These are phyloP conservation scores for Vickermania spadyakhi DNA, from an alignment of 208 protist genomes.

Conservation along the genomic window DNA sequence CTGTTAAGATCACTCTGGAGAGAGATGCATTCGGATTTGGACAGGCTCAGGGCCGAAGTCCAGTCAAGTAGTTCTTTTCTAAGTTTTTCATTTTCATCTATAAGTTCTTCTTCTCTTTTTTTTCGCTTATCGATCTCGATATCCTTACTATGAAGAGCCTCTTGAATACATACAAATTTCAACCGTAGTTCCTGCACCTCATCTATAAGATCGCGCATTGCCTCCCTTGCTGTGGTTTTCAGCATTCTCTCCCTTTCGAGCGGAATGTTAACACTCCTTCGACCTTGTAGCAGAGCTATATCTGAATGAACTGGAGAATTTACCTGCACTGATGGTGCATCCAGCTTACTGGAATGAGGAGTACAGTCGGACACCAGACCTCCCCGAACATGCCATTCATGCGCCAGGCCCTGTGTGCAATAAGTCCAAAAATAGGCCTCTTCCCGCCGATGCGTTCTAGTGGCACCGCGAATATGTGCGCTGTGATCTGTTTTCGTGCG, in stretches of 20 bases:
- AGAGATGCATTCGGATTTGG: conserved; percentile 24
- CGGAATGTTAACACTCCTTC: conserved; percentile 11
- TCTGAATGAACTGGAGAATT: no score
- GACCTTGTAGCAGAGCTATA: conserved; percentile 8
- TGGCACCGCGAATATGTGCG: conserved; percentile 38
- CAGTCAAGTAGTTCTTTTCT: conserved; percentile 40
- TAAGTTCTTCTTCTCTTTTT: conserved; percentile 28
- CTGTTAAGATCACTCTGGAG: conserved; percentile 35
- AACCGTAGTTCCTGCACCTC: conserved; percentile 73
- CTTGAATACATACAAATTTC: conserved; percentile 23
- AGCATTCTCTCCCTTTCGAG: conserved; percentile 11
- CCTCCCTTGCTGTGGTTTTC: conserved; percentile 16
- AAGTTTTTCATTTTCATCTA: conserved; percentile 29
- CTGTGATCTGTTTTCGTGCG: conserved; percentile 16
- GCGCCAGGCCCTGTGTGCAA: conserved; percentile 29
- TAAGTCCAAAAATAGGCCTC: conserved; percentile 53
- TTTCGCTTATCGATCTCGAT: conserved; percentile 21
- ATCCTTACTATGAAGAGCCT: conserved; percentile 26
- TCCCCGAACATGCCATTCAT: conserved; percentile 19
- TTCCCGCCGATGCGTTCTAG: conserved; percentile 31
- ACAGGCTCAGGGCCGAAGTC: conserved; percentile 16
- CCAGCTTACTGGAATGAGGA: no score
- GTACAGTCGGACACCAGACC: background rate
- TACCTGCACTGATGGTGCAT: no score
- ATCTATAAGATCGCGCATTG: conserved; percentile 28